These are phyloP conservation scores for Corinectria fuckeliana DNA, from an alignment of 2,329 filamentous ascomycete genomes.

Conservation along the genomic window DNA sequence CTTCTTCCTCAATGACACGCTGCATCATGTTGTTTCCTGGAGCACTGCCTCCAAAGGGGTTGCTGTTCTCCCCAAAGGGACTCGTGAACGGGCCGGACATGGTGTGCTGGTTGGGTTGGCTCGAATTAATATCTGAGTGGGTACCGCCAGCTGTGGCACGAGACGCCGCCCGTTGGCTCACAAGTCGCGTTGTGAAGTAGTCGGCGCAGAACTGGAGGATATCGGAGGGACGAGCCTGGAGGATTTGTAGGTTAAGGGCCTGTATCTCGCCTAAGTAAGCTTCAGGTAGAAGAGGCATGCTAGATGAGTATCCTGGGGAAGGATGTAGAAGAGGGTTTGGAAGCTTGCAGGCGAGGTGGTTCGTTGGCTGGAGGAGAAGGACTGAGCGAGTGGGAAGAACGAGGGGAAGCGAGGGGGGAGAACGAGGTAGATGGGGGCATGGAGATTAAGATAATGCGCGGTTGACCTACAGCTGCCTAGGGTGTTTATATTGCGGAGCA, in stretches of 20 bases:
- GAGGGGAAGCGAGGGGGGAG: constrained; percentile 7
- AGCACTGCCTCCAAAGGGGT: constrained; percentile 33
- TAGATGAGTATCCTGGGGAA: background rate
- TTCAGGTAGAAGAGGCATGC: constrained; percentile 57
- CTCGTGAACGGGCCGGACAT: constrained; percentile 85
- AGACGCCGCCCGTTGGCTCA: constrained; percentile 61
- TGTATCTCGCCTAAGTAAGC: constrained; percentile 68
- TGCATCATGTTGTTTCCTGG: constrained; percentile 48
- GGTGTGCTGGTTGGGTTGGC: constrained; percentile 33
- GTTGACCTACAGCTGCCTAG: constrained; percentile 32
- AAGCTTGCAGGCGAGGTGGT: background rate
- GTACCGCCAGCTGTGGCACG: constrained; percentile 16
- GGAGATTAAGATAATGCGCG: constrained; percentile 6
- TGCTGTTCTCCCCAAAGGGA: constrained; percentile 66
- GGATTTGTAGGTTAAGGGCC: constrained; percentile 66
- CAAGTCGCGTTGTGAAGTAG: constrained; percentile 70
- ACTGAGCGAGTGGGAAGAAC: too few species aligned
- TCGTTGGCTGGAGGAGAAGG: background rate
- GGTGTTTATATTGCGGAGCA: constrained; percentile 16
- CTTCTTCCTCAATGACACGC: constrained; percentile 80
- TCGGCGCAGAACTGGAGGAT: constrained; percentile 75
- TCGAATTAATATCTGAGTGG: background rate
- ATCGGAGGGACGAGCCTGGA: constrained; percentile 65
- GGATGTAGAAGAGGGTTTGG: background rate
- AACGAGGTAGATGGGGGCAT: background rate